Percentiles rank a stretch among this genome's conserved stretches.
Evolutionary conservation across 1,284 basidiomycete genomes (phyloP).

Genomic region (Microbotryomycetes sp.): DNA sequence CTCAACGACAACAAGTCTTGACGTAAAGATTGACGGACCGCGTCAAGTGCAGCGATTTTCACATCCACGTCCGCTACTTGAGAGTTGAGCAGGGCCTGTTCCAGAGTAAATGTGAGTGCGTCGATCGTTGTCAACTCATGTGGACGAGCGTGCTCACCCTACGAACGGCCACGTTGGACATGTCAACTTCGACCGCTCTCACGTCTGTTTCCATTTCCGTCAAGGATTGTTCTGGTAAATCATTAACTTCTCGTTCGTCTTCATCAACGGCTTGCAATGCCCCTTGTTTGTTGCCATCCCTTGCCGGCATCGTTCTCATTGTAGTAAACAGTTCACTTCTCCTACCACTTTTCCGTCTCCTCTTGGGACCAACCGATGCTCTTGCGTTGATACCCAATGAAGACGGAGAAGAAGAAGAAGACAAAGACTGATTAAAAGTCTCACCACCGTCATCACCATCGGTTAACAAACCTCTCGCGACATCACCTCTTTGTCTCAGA

Average conservation of each 20-base stretch:
- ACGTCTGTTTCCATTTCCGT: conserved; percentile 19
- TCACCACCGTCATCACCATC: conserved; percentile 30
- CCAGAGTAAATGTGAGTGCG: background rate
- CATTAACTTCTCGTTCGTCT: conserved; percentile 47
- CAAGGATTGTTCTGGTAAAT: conserved; percentile 40
- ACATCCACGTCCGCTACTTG: conserved; percentile 80
- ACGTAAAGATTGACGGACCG: conserved; percentile 72
- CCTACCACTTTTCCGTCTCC: conserved; percentile 52
- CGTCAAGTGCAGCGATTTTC: conserved; percentile 81
- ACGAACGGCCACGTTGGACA: conserved; percentile 23
- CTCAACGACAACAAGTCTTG: conserved; percentile 76
- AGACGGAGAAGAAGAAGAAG: too few species aligned
- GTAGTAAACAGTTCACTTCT: conserved; percentile 52
- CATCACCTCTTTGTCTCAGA: conserved; percentile 68
- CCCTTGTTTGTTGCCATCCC: conserved; percentile 4
- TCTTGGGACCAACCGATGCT: conserved; percentile 38
- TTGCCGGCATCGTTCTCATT: conserved; percentile 6
- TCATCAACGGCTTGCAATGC: background rate
- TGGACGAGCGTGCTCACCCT: conserved; percentile 8
- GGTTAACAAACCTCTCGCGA: conserved; percentile 63
- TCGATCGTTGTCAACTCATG: too few species aligned
- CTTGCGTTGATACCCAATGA: background rate
- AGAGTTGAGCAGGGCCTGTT: conserved; percentile 56
- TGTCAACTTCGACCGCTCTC: conserved; percentile 23
- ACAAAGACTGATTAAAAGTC: too few species aligned